Evolutionary conservation across 306 rosid species (phyloP), one percentile per base, ranked within the genome.

Genomic region (Ziziphus jujuba): DNA sequence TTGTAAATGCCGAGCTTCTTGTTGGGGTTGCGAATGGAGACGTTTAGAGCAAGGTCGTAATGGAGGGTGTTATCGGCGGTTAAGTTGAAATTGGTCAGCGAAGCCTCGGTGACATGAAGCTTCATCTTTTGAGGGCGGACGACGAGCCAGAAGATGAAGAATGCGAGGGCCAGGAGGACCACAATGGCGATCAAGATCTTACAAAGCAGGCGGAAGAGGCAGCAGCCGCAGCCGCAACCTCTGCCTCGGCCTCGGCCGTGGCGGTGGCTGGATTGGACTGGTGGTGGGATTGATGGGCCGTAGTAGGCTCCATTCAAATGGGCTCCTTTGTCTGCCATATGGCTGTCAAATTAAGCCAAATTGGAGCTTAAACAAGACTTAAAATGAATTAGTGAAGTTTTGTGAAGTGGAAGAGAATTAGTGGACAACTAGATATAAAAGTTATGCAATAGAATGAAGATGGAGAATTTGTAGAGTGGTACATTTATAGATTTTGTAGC

Each of bases 21-120:
- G 65, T 72, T 72, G 20, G 77, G 77, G 77, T 72, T 72, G 20
- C 77, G 44, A n/a, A 55, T 52, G 49, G 77, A 36, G 65, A 72
- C 5, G 40, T 63, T 63, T 22, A 79, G 69, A n/a, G 65, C 74
- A 11, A 79, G 73, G 21, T 58, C 49, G 75, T 73, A 79, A 19
- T 40, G 64, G 17, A 74, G 72, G 3, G 34, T 65, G n/a, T 48
- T 58, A 72, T 59, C 54, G 28, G 17, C 1, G n/a, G 67, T 53
- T 17, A 70, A 6, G 72, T 44, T 49, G 80, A 80, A 75, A 48
- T 75, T 58, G 5, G 80, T 70, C 17, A 80, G 74, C 31, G 47
- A 14, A 3, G 80, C 84, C 10, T 66, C 65, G 13, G 68, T 70
- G 35, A 75, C 77, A 33, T 75, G 38, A 25, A 80, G 71, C 38